Evolutionary conservation across 352 stramenopile species (phyloP).

Genomic region (Elongisporangium senticosum): DNA sequence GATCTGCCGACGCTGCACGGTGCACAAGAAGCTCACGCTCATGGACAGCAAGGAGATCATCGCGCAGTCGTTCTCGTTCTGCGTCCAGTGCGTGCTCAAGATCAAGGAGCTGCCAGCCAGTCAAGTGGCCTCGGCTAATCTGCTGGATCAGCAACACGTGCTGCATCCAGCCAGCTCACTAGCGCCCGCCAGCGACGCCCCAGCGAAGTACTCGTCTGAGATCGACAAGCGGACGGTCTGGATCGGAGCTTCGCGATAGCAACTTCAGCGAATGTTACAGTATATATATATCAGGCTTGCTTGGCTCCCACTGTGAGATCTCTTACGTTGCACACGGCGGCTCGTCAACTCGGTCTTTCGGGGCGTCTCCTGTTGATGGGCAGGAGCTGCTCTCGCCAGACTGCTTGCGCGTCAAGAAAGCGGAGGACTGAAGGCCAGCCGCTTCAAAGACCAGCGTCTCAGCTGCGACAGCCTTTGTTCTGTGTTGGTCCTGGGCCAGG

Average conservation of each 20-base stretch:
- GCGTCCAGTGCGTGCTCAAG: constrained; percentile 35
- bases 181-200: background rate
- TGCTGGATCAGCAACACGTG: constrained; percentile 4
- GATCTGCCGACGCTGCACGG: constrained; percentile 42
- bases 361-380: too few relatives aligned
- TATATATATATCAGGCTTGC: too few relatives aligned
- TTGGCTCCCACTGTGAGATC: too few relatives aligned
- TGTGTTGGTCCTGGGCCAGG: too few relatives aligned
- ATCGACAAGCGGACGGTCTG: background rate
- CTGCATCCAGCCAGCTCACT: background rate
- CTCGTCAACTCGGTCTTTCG: too few relatives aligned
- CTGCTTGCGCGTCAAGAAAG: too few relatives aligned
- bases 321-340: too few relatives aligned
- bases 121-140: constrained; percentile 30
- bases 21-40: constrained; percentile 41
- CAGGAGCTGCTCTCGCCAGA: too few relatives aligned
- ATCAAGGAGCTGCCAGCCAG: constrained; percentile 29
- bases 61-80: constrained; percentile 32
- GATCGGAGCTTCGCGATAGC: background rate
- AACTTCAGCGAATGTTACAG: too few relatives aligned
- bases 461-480: too few relatives aligned
- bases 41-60: constrained; percentile 25
- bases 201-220: background rate
- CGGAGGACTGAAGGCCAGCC: too few relatives aligned
- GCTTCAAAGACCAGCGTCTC: too few relatives aligned